These are phyloP conservation scores for Skeletonema grethae DNA, from an alignment of 108 stramenopile species.

Conservation along the genomic window DNA sequence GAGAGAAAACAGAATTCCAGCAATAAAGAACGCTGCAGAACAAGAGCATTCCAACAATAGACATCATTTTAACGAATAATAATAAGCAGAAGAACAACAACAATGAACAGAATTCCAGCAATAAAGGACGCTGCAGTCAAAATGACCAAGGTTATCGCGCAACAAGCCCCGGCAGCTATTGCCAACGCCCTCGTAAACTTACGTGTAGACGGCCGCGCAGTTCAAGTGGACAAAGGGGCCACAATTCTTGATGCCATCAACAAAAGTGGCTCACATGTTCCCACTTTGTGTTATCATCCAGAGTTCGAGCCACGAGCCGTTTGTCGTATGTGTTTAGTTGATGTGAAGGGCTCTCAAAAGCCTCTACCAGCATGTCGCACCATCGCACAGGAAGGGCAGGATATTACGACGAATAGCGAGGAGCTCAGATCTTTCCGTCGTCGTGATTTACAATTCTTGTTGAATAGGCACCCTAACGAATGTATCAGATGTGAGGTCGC, in stretches of 20 bases:
- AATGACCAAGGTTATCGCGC: conserved; percentile 6
- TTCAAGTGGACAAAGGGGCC: conserved; percentile 23
- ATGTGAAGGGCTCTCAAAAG: conserved; percentile 39
- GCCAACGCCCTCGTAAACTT: conserved; percentile 7
- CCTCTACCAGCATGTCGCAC: conserved; percentile 46
- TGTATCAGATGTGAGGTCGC: conserved; percentile 49
- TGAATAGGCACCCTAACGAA: conserved; percentile 45
- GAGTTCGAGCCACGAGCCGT: conserved; percentile 40
- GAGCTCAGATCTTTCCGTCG: conserved; percentile 40
- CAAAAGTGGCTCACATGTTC: conserved; percentile 38
- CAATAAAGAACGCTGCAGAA: background rate
- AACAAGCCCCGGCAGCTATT: conserved; percentile 3
- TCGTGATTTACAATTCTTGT: conserved; percentile 44
- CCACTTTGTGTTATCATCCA: conserved; percentile 60
- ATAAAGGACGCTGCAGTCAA: conserved; percentile 10
- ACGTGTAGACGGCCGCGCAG: conserved; percentile 10
- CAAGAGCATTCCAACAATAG: background rate
- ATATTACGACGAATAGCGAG: conserved; percentile 27
- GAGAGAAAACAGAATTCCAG: no score
- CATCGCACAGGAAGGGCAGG: conserved; percentile 29
- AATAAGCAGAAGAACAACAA: background rate
- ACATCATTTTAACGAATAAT: background rate
- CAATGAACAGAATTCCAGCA: conserved; percentile 10
- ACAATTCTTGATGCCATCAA: conserved; percentile 47
- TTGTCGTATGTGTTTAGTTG: conserved; percentile 55